Evolutionary conservation across 2,329 filamentous ascomycete species (phyloP).

Genomic region (Pseudocercospora cruenta): DNA sequence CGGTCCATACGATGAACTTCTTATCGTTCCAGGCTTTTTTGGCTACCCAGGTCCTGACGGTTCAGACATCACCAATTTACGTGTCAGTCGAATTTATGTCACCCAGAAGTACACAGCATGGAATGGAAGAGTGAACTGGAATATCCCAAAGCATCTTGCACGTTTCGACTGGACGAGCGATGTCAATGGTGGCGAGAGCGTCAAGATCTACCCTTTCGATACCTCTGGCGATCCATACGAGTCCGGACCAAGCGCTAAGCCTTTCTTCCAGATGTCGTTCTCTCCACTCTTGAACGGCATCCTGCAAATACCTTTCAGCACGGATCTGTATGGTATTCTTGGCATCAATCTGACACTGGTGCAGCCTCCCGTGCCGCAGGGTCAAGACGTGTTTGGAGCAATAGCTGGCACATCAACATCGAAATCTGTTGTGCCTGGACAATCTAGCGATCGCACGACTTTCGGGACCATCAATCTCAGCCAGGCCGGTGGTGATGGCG

Average conservation of each 20-base stretch:
- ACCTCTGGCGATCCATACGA: slow-evolving; percentile 12
- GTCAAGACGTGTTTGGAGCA: slow-evolving; percentile 20
- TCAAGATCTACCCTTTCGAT: slow-evolving; percentile 28
- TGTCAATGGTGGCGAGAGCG: slow-evolving; percentile 18
- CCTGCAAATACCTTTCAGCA: slow-evolving; percentile 21
- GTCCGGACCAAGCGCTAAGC: slow-evolving; percentile 13
- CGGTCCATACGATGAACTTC: slow-evolving; percentile 28
- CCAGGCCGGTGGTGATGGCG: slow-evolving; percentile 21
- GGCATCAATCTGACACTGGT: slow-evolving; percentile 23
- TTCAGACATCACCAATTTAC: slow-evolving; percentile 10
- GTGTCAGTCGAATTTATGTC: slow-evolving; percentile 28
- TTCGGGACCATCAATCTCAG: slow-evolving; percentile 20
- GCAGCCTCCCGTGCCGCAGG: slow-evolving; percentile 23
- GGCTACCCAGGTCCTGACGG: slow-evolving; percentile 15
- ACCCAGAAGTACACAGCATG: slow-evolving; percentile 27
- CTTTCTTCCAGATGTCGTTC: slow-evolving; percentile 27
- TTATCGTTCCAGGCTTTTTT: slow-evolving; percentile 28
- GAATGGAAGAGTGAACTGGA: slow-evolving; percentile 27
- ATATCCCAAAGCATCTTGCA: slow-evolving; percentile 31
- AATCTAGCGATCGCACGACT: slow-evolving; percentile 14
- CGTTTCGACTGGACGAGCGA: slow-evolving; percentile 28
- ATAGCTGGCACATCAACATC: slow-evolving; percentile 14
- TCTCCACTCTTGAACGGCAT: slow-evolving; percentile 19
- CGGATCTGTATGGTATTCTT: slow-evolving; percentile 21
- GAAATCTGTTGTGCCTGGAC: slow-evolving; percentile 22